phyloP scores from a whole-genome alignment of 495 filamentous ascomycete species.

The Trichocladium uniseriatum region DNA sequence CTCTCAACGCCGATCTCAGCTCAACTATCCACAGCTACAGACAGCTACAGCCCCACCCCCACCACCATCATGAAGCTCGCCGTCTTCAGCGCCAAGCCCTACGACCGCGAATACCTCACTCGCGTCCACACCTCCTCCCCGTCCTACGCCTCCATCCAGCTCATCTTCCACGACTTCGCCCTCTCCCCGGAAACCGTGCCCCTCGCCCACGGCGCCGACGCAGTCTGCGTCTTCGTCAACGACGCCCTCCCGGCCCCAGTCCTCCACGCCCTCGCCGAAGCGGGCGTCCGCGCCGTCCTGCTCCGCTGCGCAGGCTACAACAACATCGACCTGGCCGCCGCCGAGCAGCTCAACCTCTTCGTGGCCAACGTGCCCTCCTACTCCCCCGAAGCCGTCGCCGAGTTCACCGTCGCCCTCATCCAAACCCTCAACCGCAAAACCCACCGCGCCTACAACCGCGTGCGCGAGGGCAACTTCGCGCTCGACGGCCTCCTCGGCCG shows the following conservation, averaged over 20 bases:
- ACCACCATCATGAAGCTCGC: conserved; percentile 43
- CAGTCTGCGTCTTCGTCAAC: conserved; percentile 66
- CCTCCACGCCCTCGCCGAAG: conserved; percentile 37
- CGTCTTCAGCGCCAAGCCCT: conserved; percentile 54
- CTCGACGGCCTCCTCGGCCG: conserved; percentile 55
- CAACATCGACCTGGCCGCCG: conserved; percentile 51
- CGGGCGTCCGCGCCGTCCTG: conserved; percentile 47
- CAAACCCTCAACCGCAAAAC: conserved; percentile 63
- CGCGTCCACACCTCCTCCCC: conserved; percentile 19
- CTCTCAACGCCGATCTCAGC: no score
- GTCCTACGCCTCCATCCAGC: conserved; percentile 19
- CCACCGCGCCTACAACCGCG: conserved; percentile 62
- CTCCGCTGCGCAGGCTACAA: conserved; percentile 66
- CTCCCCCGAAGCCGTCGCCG: conserved; percentile 62
- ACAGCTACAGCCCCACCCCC: no score
- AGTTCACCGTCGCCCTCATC: conserved; percentile 58
- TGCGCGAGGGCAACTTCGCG: conserved; percentile 62
- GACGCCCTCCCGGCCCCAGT: conserved; percentile 47
- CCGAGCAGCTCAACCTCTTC: conserved; percentile 49
- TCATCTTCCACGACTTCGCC: conserved; percentile 48
- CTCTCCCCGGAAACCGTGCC: conserved; percentile 47
- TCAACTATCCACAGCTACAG: no score
- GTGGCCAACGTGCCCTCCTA: conserved; percentile 62
- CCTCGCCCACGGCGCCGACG: conserved; percentile 44
- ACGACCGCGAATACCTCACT: conserved; percentile 46